Evolutionary conservation across 2,329 filamentous ascomycete species (phyloP).

Genomic region (Fusarium compactum): DNA sequence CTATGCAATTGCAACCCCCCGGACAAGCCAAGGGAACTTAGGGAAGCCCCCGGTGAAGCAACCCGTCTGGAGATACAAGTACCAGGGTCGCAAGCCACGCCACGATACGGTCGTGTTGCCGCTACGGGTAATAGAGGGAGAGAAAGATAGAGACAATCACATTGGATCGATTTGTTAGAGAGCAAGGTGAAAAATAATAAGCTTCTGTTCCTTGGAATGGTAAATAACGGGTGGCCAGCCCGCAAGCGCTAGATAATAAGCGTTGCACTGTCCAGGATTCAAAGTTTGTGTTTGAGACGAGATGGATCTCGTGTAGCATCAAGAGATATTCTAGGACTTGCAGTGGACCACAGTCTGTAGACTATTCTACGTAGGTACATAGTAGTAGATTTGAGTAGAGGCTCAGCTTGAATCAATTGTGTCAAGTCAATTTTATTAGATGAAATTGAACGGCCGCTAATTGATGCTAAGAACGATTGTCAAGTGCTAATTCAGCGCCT

Average conservation of each 20-base stretch:
- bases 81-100: conserved; percentile 34
- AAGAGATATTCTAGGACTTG: conserved; percentile 3
- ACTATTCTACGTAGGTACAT: not conserved
- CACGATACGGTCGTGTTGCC: conserved; percentile 21
- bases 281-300: conserved; percentile 23
- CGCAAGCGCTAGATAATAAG: conserved; percentile 41
- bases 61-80: conserved; percentile 38
- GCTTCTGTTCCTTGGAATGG: conserved; percentile 36
- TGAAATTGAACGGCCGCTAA: not conserved
- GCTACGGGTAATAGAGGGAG: conserved; percentile 17
- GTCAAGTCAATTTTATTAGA: conserved; percentile 16
- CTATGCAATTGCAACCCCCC: conserved; percentile 40
- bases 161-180: not conserved
- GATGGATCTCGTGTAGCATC: conserved; percentile 25
- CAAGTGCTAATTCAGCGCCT: conserved; percentile 19
- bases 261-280: conserved; percentile 18
- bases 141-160: not conserved
- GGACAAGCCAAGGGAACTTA: conserved; percentile 35
- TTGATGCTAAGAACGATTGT: not conserved
- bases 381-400: not conserved
- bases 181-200: not conserved
- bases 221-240: conserved; percentile 43
- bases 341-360: not conserved
- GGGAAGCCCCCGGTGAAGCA: conserved; percentile 40
- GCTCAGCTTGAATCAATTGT: conserved; percentile 3